Evolutionary conservation across 495 filamentous ascomycete genomes (phyloP).

Genomic region (Annulohypoxylon bovei): DNA sequence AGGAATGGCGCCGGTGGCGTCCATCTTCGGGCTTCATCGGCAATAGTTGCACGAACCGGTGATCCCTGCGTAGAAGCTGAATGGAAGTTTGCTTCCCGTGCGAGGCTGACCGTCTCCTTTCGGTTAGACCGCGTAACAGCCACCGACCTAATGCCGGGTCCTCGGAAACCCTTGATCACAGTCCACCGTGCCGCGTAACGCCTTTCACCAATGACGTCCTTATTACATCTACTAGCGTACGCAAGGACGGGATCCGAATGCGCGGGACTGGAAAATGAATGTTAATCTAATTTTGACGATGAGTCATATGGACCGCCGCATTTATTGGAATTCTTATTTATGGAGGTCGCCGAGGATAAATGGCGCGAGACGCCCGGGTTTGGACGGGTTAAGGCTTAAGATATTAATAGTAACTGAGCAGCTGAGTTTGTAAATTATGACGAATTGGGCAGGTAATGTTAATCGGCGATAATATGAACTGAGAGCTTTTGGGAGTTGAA

Average conservation of each 20-base stretch:
- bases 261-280: constrained; percentile 25
- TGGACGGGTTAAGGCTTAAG: neutral
- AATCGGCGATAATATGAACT: constrained; percentile 9
- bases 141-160: constrained; percentile 17
- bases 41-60: constrained; percentile 5
- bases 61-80: constrained; percentile 1
- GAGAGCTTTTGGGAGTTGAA: constrained; percentile 20
- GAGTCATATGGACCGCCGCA: constrained; percentile 6
- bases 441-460: constrained; percentile 5
- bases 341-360: constrained; percentile 31
- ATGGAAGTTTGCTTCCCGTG: neutral
- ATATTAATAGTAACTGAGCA: constrained; percentile 9
- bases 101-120: constrained; percentile 11
- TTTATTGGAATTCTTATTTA: constrained; percentile 6
- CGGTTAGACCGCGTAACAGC: constrained; percentile 20
- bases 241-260: constrained; percentile 2
- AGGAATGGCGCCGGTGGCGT: neutral
- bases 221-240: constrained; percentile 13
- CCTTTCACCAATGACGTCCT: constrained; percentile 5
- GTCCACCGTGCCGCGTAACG: constrained; percentile 8
- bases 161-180: neutral
- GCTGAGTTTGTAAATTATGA: constrained; percentile 12
- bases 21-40: neutral
- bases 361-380: neutral
- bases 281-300: neutral